Evolutionary conservation across 176 grass and related monocot species (phyloP), one percentile per base, ranked within the genome.

Genomic region (Puccinellia tenuiflora): DNA sequence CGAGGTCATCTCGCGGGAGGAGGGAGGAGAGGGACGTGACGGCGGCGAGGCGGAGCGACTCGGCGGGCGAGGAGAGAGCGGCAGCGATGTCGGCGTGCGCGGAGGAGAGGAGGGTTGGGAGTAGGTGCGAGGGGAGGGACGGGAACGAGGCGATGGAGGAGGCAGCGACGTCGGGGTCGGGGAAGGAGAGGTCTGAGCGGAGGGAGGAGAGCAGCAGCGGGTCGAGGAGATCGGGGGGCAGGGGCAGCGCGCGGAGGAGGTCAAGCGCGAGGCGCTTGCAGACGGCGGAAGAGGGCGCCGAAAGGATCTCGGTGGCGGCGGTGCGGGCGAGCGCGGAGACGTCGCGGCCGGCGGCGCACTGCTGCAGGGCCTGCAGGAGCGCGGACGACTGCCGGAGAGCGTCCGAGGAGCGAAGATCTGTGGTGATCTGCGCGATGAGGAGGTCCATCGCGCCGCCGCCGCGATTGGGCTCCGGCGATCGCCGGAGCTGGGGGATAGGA

Each of bases 191-290:
- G 55, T 99, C 96, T 24, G 91, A 81, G 59, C 89, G 83, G 77
- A 99, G 90, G 68, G 92, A 88, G 75, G 92, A 86, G 78, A 94
- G 83, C 53, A 92, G 87, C 43, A 95, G 87, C 31, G 89, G 88
- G 90, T 92, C 92, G 69, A 91, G 90, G 78, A 94, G 87, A 83
- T 94, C 90, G 7, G 92, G 92, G 17, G 92, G 88, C n/a, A 92
- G 82, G 38, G 87, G 90, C 3, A 91, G 90, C 68, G 90, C 87
- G 46, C 93, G 92, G 85, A 99, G 91, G 73, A 99, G 96, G 56
- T 99, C 89, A 56, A 96, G 94, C 46, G 91, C 91, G 47, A 99
- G 93, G 85, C 94, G 92, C 85, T 99, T 99, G 66, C 89, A 99
- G 2, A 99, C 87, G 22, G 93, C 96, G 28, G 93, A 94, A 29